Percentiles rank a stretch among this genome's conserved stretches.
Evolutionary conservation across 805 yeast genomes (phyloP).

Genomic region (Cyberlindnera lachancei): DNA sequence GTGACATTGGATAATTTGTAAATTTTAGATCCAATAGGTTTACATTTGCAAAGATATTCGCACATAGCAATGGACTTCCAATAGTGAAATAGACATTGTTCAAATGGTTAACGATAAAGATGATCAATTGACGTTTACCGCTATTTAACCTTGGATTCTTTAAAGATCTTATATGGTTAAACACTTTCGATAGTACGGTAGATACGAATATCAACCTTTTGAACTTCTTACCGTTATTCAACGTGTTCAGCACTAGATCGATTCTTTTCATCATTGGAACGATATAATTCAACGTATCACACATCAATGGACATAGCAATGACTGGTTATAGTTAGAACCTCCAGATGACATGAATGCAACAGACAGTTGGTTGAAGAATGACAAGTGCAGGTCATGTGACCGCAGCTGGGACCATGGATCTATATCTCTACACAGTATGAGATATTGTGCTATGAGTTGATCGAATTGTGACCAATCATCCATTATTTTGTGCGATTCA

Average conservation of each 20-base stretch:
- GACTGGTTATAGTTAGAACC: conserved; percentile 29
- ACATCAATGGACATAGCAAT: conserved; percentile 29
- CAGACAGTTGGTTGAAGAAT: conserved; percentile 38
- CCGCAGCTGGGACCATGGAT: conserved; percentile 47
- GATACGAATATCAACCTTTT: conserved; percentile 24
- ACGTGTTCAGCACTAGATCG: conserved; percentile 35
- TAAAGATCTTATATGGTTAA: conserved; percentile 23
- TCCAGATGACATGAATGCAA: conserved; percentile 42
- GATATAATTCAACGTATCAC: conserved; percentile 31
- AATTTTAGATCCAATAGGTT: conserved; percentile 39
- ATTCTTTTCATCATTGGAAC: conserved; percentile 39
- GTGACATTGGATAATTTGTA: conserved; percentile 32
- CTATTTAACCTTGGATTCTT: conserved; percentile 25
- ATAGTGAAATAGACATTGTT: conserved; percentile 47
- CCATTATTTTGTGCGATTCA: conserved; percentile 26
- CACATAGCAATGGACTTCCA: conserved; percentile 49
- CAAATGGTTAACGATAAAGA: conserved; percentile 40
- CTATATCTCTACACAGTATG: conserved; percentile 37
- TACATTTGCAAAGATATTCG: conserved; percentile 55
- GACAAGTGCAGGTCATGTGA: conserved; percentile 48
- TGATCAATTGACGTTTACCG: conserved; percentile 38
- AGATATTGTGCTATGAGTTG: conserved; percentile 36
- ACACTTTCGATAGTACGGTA: conserved; percentile 19
- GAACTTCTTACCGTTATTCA: conserved; percentile 37
- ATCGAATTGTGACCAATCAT: conserved; percentile 38